phyloP scores from a whole-genome alignment of 345 rosid genomes.

The Dipteronia dyeriana region DNA sequence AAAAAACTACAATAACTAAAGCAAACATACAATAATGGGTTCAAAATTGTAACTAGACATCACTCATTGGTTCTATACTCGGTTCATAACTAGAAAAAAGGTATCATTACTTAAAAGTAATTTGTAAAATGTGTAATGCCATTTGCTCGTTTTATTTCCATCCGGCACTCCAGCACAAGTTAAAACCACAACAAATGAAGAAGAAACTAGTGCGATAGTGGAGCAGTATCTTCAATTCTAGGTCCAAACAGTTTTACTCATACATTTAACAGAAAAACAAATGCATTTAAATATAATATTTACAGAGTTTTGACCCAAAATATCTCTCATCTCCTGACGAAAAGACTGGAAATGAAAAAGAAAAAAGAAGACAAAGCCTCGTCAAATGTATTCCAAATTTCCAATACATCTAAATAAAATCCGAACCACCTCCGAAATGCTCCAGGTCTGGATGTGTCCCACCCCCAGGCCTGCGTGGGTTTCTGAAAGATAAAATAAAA shows the following conservation, averaged over 20 bases:
- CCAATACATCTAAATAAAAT: slow-evolving; percentile 44
- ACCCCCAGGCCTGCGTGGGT: slow-evolving; percentile 46
- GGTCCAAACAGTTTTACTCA: too few relatives aligned
- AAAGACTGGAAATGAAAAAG: not conserved
- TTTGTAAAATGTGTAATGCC: too few relatives aligned
- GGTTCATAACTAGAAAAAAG: not conserved
- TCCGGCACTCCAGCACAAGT: not conserved
- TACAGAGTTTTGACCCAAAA: not conserved
- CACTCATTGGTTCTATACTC: not conserved
- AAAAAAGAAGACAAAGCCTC: not conserved
- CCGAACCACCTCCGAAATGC: slow-evolving; percentile 56
- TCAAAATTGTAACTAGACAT: slow-evolving; percentile 11
- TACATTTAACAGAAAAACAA: too few relatives aligned
- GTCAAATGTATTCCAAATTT: not conserved
- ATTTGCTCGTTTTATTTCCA: not conserved
- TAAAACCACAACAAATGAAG: not conserved
- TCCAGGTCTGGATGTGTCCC: slow-evolving; percentile 78
- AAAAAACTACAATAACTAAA: too few relatives aligned
- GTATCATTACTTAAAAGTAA: too few relatives aligned
- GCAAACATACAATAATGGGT: too few relatives aligned
- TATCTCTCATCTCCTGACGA: not conserved
- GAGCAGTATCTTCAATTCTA: not conserved
- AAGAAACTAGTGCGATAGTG: not conserved
- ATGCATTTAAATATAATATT: too few relatives aligned
- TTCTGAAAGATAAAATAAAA: slow-evolving; percentile 36